Evolutionary conservation across 2,329 filamentous ascomycete species (phyloP), one percentile per base, ranked within the genome.

Genomic region (Annulohypoxylon truncatum): DNA sequence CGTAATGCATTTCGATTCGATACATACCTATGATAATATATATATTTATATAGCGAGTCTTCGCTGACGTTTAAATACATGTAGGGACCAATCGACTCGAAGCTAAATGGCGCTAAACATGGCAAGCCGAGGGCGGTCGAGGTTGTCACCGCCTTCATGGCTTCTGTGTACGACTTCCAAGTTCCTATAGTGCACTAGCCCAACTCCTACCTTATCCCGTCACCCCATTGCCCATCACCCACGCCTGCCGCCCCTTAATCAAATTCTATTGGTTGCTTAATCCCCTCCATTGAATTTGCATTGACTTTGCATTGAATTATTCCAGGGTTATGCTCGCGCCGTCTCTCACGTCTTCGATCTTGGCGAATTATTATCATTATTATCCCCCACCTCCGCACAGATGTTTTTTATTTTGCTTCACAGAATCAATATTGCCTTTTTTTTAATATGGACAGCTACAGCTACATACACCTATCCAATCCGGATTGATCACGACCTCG

Each of bases 101-200:
- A 57, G 44, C 22, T 20, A 28, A 26, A 47, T 9, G 20, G 12
- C 42, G 40, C 60, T 64, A 29, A 67, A 62, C 48, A 50, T 53
- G 66, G 66, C 26, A 68, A 68, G 58, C 66, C 66, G 66, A 66
- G 48, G 61, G 54, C 61, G 58, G 54, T 68, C 54, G 54, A 62
- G 31, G 47, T 44, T 24, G 59, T 66, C 61, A 65, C 66, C 62
- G 62, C 58, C 62, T 68, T 58, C 10, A 44, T 61, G 53, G 46
- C 24, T 63, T 54, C 48, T 35, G 13, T 55, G 31, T 55, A 28
- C 40, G 24, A 42, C 33, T 46, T 56, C 10, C 7, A 26, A 47
- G 20, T 38, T 15, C 7, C 35, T 18, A 53, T 28, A n/a, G 12
- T 40, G n/a, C 9, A 47, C 26, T 31, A 53, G 33, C 28, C 47